Base-by-base conservation (phyloP, 768 basidiomycete genomes). In the Phanerodontia chrysosporium region DNA sequence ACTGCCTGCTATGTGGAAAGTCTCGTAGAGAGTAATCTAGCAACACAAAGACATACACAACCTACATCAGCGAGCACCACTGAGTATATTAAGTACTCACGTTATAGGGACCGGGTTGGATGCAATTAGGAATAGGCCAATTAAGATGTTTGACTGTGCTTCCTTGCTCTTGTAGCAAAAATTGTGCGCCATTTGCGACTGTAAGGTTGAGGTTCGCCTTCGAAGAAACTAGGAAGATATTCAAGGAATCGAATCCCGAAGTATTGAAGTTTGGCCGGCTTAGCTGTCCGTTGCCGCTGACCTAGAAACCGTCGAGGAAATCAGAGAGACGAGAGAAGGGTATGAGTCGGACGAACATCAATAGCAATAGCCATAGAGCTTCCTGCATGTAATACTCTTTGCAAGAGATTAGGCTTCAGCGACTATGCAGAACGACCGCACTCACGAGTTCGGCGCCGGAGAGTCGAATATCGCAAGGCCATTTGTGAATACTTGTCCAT, bases 1-100 rank as follows among this genome's bases (percentile, higher is more conserved):
- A 24, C 66, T 51, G 27, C 66, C 67, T 29, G 76, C 67, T 36
- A 76, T 66, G 25, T 69, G 67, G 2, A 75, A 75, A 3, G 64
- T 59, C 61, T 82, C 80, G 60, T 82, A 80, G 49, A 79, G 71
- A 1, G 79, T 81, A 39, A 80, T 64, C 80, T 82, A 55, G 12
- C 28, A n/a, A 39, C 24, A 27, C 46, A 4, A 42, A 18, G n/a
- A n/a, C n/a, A n/a, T n/a, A n/a, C n/a, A n/a, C 8, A 7, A 14
- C 14, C 32, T 7, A n/a, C 32, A 28, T 55, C 54, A 54, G 62
- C 42, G n/a, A 14, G 7, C 45, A 24, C n/a, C 22, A 18, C 3
- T 9, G 25, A 24, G 25, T 48, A 48, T 48, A 51, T 5, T 24
- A 42, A 49, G 18, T 16, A 57, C 75, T 51, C 62, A 81, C 80